These are phyloP conservation scores for Ascocoryne sarcoides DNA, from an alignment of 2,329 filamentous ascomycete genomes.

Conservation along the genomic window DNA sequence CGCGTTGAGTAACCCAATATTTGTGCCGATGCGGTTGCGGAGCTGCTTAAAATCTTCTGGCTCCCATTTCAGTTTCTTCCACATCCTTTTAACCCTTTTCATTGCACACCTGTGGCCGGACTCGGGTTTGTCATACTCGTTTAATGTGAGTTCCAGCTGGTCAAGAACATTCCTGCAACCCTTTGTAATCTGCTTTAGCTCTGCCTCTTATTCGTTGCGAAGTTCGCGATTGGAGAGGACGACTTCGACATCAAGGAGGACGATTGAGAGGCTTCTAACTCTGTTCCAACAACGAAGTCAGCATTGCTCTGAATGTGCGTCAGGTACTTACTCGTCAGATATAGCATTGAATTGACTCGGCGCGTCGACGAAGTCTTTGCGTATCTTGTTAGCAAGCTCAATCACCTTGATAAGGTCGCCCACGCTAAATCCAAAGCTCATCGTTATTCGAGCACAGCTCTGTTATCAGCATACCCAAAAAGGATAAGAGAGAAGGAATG, in stretches of 20 bases:
- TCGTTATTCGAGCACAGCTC: slow-evolving; percentile 1
- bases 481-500: not conserved
- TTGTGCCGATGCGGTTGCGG: slow-evolving; percentile 17
- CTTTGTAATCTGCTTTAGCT: slow-evolving; percentile 11
- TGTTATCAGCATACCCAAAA: not conserved
- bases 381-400: not conserved
- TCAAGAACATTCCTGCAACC: slow-evolving; percentile 14
- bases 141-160: slow-evolving; percentile 3
- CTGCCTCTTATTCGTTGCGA: slow-evolving; percentile 9
- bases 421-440: slow-evolving; percentile 1
- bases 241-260: not conserved
- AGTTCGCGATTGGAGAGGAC: slow-evolving; percentile 10
- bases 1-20: slow-evolving; percentile 17
- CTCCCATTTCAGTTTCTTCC: slow-evolving; percentile 23
- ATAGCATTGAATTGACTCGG: slow-evolving; percentile 1
- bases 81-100: slow-evolving; percentile 14
- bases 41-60: slow-evolving; percentile 16
- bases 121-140: slow-evolving; percentile 6
- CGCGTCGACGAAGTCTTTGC: slow-evolving; percentile 1
- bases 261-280: slow-evolving; percentile 1
- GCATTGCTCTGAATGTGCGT: not conserved
- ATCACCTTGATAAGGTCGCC: not conserved
- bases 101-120: slow-evolving; percentile 1
- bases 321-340: not conserved
- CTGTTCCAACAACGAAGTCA: not conserved